phyloP scores from a whole-genome alignment of 169 alveolate species.

The Cryptosporidium xiaoi region DNA sequence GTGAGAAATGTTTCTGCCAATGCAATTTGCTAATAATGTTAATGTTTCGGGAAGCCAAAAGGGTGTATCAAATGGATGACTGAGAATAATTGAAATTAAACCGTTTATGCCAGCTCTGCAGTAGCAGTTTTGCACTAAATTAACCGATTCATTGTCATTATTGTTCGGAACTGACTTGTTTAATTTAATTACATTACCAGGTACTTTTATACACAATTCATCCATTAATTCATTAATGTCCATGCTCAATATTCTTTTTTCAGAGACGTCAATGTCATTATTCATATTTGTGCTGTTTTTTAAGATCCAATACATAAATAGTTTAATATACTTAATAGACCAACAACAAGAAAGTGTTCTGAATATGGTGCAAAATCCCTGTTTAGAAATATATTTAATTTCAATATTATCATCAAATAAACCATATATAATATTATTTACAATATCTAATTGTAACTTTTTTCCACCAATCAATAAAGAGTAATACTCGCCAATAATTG shows the following conservation, averaged over 20 bases:
- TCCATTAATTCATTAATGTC: background rate
- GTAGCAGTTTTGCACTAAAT: background rate
- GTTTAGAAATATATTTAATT: slow-evolving; percentile 22
- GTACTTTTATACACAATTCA: too few species aligned
- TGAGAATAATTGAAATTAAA: slow-evolving; percentile 27
- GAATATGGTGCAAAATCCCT: slow-evolving; percentile 41
- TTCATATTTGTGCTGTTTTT: background rate
- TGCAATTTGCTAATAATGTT: slow-evolving; percentile 79
- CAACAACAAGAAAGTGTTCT: slow-evolving; percentile 5
- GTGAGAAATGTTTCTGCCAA: slow-evolving; percentile 51
- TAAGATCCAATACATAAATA: slow-evolving; percentile 29
- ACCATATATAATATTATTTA: slow-evolving; percentile 33
- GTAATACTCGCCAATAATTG: slow-evolving; percentile 55
- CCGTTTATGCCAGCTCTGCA: slow-evolving; percentile 44
- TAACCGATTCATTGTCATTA: background rate
- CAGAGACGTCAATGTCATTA: background rate
- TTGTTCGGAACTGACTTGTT: background rate
- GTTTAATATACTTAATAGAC: slow-evolving; percentile 7
- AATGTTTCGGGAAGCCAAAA: slow-evolving; percentile 84
- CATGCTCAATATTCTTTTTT: background rate
- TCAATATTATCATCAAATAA: slow-evolving; percentile 58
- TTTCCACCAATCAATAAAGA: slow-evolving; percentile 8
- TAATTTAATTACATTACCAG: background rate
- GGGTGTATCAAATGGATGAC: slow-evolving; percentile 82
- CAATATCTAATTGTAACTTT: slow-evolving; percentile 9